Conservation (phyloP, 768 basidiomycete species). For the Leccinum disarticulatum region DNA sequence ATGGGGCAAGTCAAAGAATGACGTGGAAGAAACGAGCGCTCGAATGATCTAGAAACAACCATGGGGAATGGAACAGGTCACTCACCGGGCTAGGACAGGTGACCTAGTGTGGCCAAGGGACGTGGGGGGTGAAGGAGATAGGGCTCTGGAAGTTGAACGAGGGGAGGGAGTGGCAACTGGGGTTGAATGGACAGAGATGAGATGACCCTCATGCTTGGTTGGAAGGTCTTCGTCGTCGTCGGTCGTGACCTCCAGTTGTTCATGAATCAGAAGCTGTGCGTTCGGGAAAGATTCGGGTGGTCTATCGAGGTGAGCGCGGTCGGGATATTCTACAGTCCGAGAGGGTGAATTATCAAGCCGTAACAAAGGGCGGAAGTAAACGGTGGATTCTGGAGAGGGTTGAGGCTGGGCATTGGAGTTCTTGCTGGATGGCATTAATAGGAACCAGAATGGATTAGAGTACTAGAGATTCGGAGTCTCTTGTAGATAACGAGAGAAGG, state of each 20-base stretch:
- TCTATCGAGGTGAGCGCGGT: slow-evolving; percentile 7
- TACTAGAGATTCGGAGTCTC: slow-evolving; percentile 14
- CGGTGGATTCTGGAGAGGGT: slow-evolving; percentile 18
- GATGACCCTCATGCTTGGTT: slow-evolving; percentile 29
- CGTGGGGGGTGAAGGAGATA: slow-evolving; percentile 16
- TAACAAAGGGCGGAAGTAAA: slow-evolving; percentile 31
- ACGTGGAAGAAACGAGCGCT: slow-evolving; percentile 5
- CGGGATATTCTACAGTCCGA: slow-evolving; percentile 16
- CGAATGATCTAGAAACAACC: slow-evolving; percentile 9
- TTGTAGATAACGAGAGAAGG: slow-evolving; percentile 20
- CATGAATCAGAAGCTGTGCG: slow-evolving; percentile 11
- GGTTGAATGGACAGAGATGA: slow-evolving; percentile 16
- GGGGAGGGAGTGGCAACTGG: slow-evolving; percentile 14
- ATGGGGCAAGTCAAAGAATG: slow-evolving; percentile 8
- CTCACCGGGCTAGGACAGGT: slow-evolving; percentile 34
- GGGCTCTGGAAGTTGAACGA: slow-evolving; percentile 8
- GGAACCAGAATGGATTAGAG: slow-evolving; percentile 14
- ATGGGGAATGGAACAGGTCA: not conserved
- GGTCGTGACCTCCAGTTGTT: slow-evolving; percentile 9
- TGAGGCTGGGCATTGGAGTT: slow-evolving; percentile 25
- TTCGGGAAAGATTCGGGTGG: slow-evolving; percentile 9
- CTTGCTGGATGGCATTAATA: slow-evolving; percentile 34
- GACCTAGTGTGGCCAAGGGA: slow-evolving; percentile 31
- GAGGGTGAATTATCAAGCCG: slow-evolving; percentile 33
- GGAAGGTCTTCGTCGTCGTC: slow-evolving; percentile 25